Percentiles rank a stretch among this genome's conserved stretches.
Evolutionary conservation across 345 rosid species (phyloP).

Genomic region (Gossypium ekmanianum): DNA sequence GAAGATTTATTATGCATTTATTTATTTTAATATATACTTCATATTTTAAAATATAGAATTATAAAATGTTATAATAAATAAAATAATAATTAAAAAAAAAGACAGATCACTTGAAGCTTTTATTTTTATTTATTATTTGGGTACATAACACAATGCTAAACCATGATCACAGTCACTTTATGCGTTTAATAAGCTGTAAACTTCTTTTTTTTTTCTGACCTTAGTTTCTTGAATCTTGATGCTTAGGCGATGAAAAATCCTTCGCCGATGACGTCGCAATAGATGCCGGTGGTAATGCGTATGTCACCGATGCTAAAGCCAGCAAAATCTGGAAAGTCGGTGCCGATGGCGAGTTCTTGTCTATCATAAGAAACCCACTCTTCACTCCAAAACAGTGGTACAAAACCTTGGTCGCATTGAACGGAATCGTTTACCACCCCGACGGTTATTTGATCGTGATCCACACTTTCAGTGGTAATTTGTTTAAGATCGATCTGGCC

Average conservation of each 20-base stretch:
- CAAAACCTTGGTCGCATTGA: slow-evolving; percentile 55
- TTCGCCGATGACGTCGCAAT: slow-evolving; percentile 82
- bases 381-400: slow-evolving; percentile 69
- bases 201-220: neutral
- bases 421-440: slow-evolving; percentile 84
- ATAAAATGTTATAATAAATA: no score
- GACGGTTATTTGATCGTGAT: slow-evolving; percentile 71
- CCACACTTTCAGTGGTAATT: slow-evolving; percentile 61
- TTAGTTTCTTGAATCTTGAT: no score
- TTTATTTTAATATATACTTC: no score
- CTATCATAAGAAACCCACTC: slow-evolving; percentile 50
- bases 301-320: slow-evolving; percentile 61
- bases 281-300: slow-evolving; percentile 68
- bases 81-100: no score
- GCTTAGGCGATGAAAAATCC: slow-evolving; percentile 51
- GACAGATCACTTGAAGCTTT: no score
- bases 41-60: no score
- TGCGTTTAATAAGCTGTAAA: neutral
- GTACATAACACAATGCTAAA: neutral
- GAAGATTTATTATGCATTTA: no score
- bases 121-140: no score
- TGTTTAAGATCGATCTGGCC: slow-evolving; percentile 53
- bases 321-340: slow-evolving; percentile 78
- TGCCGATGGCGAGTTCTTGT: slow-evolving; percentile 49
- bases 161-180: neutral